phyloP scores from a whole-genome alignment of 495 filamentous ascomycete genomes.

The Penicillium bovifimosum region DNA sequence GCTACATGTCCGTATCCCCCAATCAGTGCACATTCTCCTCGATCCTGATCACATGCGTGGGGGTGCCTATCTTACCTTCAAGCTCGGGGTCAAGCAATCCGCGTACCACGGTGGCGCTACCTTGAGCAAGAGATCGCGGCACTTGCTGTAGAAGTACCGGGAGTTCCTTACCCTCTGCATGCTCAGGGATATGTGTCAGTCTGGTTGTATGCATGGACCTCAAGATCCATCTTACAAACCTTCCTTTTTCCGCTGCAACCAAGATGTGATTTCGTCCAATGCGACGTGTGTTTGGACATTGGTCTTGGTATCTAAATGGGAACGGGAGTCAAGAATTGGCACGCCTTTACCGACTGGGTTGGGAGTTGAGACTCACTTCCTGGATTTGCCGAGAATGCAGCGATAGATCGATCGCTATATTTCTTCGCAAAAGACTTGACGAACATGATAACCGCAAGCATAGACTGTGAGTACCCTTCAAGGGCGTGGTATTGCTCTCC shows the following conservation, averaged over 20 bases:
- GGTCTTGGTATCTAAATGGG: conserved; percentile 16
- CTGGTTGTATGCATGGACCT: neutral
- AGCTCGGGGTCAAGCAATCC: conserved; percentile 23
- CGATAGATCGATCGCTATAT: conserved; percentile 7
- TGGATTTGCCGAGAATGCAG: conserved; percentile 21
- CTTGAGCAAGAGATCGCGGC: conserved; percentile 18
- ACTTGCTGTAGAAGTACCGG: conserved; percentile 20
- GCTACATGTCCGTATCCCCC: conserved; percentile 2
- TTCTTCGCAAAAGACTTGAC: conserved; percentile 15
- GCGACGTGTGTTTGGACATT: conserved; percentile 16
- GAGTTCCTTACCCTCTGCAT: conserved; percentile 16
- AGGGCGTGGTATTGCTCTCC: conserved; percentile 20
- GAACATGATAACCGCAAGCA: conserved; percentile 26
- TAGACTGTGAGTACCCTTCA: conserved; percentile 24
- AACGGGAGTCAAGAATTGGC: neutral
- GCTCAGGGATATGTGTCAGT: neutral
- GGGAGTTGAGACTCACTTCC: conserved; percentile 14
- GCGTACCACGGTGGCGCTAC: conserved; percentile 17
- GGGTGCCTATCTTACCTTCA: conserved; percentile 11
- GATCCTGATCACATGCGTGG: neutral
- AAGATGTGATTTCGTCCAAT: conserved; percentile 16
- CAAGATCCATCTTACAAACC: conserved; percentile 2
- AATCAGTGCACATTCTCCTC: neutral
- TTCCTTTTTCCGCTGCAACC: conserved; percentile 21
- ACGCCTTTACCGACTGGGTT: neutral